phyloP scores from a whole-genome alignment of 441 rosid species.

The Populus hybrid region DNA sequence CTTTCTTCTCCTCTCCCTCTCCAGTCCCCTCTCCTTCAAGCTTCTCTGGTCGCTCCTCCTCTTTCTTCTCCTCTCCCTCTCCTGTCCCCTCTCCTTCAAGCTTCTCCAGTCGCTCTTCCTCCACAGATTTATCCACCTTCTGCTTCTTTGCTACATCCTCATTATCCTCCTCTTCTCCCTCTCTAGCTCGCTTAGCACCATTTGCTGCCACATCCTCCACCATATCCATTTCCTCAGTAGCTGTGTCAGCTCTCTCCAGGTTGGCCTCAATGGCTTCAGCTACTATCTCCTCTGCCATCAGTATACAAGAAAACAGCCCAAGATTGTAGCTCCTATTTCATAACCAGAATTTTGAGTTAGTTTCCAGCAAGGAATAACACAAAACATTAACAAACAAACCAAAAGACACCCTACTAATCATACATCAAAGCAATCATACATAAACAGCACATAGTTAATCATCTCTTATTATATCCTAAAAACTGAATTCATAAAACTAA shows the following conservation, averaged over 20 bases:
- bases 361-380: not conserved
- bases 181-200: slow-evolving; percentile 54
- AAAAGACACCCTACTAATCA: not conserved
- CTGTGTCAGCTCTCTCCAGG: slow-evolving; percentile 21
- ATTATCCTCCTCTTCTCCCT: not conserved
- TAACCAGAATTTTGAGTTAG: not conserved
- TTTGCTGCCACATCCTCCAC: slow-evolving; percentile 28
- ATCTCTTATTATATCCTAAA: too few species aligned
- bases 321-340: not conserved
- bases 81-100: slow-evolving; percentile 28
- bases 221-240: slow-evolving; percentile 54
- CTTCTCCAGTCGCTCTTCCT: slow-evolving; percentile 1
- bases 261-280: slow-evolving; percentile 38
- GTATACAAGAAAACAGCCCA: not conserved
- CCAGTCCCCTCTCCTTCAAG: not conserved
- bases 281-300: slow-evolving; percentile 52
- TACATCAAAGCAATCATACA: not conserved
- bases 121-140: slow-evolving; percentile 6
- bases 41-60: slow-evolving; percentile 41
- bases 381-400: not conserved
- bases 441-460: not conserved
- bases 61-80: slow-evolving; percentile 37
- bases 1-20: slow-evolving; percentile 28
- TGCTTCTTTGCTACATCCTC: slow-evolving; percentile 5
- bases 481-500: too few species aligned